phyloP scores from a whole-genome alignment of 139 green algal species.

The Volvox reticuliferus region DNA sequence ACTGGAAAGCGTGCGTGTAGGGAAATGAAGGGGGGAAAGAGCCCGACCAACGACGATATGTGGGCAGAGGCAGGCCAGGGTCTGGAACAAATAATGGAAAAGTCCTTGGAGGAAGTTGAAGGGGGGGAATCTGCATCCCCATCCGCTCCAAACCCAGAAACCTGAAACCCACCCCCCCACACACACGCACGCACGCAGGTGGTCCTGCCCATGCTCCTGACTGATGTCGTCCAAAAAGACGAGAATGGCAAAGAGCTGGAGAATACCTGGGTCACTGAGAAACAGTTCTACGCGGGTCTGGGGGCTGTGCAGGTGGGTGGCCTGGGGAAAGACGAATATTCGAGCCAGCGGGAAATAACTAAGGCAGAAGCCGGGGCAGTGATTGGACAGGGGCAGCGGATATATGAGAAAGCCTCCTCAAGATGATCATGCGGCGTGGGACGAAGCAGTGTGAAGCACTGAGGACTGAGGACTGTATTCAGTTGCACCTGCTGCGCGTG shows the following conservation, averaged over 20 bases:
- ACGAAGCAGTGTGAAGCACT: too few species aligned
- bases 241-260: conserved; percentile 49
- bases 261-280: conserved; percentile 84
- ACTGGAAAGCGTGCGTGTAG: too few species aligned
- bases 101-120: background rate
- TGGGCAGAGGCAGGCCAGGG: background rate
- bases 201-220: conserved; percentile 91
- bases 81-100: background rate
- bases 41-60: background rate
- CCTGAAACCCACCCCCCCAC: too few species aligned
- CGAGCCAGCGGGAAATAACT: too few species aligned
- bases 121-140: background rate
- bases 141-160: too few species aligned
- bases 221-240: conserved; percentile 76
- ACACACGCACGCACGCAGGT: conserved; percentile 67
- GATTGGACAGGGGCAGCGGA: too few species aligned
- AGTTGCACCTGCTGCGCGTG: too few species aligned
- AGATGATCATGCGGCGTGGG: too few species aligned
- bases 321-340: background rate
- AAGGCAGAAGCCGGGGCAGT: too few species aligned
- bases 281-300: conserved; percentile 90
- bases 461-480: too few species aligned
- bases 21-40: background rate
- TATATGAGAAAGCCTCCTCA: too few species aligned
- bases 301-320: conserved; percentile 64